Percentiles rank a stretch among this genome's conserved stretches.
Evolutionary conservation across 2,329 filamentous ascomycete genomes (phyloP).

Genomic region (Fusarium nelsonii): DNA sequence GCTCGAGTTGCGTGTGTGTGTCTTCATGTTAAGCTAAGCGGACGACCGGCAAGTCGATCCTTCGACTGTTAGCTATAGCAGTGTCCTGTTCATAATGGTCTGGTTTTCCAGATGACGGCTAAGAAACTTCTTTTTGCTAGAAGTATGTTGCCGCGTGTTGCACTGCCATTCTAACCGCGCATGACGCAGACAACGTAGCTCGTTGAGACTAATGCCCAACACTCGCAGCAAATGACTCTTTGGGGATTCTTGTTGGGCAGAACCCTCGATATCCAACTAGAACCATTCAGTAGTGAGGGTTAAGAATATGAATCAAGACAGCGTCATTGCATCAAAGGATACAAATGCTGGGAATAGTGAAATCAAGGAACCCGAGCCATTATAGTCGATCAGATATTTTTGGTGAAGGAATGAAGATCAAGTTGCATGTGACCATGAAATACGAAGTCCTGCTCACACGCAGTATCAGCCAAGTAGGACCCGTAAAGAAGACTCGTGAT

Average conservation of each 20-base stretch:
- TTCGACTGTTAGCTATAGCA: not conserved
- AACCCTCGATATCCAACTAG: not conserved
- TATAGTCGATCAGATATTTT: too few relatives aligned
- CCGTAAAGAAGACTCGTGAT: not conserved
- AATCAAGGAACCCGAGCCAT: too few relatives aligned
- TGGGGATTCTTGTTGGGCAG: not conserved
- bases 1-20: not conserved
- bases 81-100: not conserved
- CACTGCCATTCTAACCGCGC: not conserved
- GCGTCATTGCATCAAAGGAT: not conserved
- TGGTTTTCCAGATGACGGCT: not conserved
- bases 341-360: not conserved
- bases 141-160: not conserved
- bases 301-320: not conserved
- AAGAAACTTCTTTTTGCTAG: not conserved
- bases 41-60: not conserved
- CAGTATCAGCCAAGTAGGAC: not conserved
- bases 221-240: not conserved
- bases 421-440: rapidly evolving
- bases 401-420: not conserved
- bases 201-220: not conserved
- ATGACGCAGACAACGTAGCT: not conserved
- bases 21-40: not conserved
- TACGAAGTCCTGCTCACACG: too few relatives aligned
- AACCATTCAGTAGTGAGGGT: not conserved